A percentile compares a stretch with the other conserved stretches of the same genome.
Conservation (phyloP, 2,329 filamentous ascomycete species). For the Talaromyces funiculosus region DNA sequence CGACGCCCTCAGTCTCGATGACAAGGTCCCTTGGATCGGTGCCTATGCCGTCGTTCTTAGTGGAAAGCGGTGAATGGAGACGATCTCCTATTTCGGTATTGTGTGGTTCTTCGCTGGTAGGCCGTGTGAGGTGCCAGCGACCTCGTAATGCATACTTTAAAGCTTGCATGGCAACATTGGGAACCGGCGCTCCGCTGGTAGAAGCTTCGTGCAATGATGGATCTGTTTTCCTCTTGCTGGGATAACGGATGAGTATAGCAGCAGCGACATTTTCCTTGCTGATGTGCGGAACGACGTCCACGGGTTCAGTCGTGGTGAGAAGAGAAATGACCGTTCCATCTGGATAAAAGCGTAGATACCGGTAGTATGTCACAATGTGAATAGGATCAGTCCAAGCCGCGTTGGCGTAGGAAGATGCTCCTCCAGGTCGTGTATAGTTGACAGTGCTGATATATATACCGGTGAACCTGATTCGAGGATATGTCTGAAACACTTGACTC, state of each 20-base stretch:
- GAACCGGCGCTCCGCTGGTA: conserved; percentile 25
- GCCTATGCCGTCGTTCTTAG: conserved; percentile 16
- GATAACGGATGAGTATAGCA: conserved; percentile 27
- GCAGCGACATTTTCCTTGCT: conserved; percentile 60
- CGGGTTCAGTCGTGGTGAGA: conserved; percentile 72
- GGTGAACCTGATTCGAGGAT: conserved; percentile 86
- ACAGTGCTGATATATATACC: conserved; percentile 95
- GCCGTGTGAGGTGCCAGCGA: conserved; percentile 60
- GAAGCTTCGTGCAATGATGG: conserved; percentile 29
- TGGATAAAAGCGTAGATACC: conserved; percentile 90
- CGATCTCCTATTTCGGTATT: conserved; percentile 29
- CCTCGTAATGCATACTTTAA: conserved; percentile 65
- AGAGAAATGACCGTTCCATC: conserved; percentile 80
- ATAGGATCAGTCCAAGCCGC: conserved; percentile 76
- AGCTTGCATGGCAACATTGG: conserved; percentile 43
- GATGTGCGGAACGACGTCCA: conserved; percentile 81
- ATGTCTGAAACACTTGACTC: conserved; percentile 67
- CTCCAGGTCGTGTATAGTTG: conserved; percentile 84
- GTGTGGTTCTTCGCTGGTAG: conserved; percentile 25
- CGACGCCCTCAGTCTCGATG: conserved; percentile 80
- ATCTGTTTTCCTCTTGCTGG: conserved; percentile 38
- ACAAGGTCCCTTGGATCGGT: conserved; percentile 56
- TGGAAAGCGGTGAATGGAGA: conserved; percentile 37
- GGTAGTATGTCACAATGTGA: conserved; percentile 96
- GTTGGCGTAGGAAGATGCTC: conserved; percentile 59